Evolutionary conservation across 2,329 filamentous ascomycete species (phyloP), one percentile per base, ranked within the genome.

Genomic region (Coniochaeta sp.): DNA sequence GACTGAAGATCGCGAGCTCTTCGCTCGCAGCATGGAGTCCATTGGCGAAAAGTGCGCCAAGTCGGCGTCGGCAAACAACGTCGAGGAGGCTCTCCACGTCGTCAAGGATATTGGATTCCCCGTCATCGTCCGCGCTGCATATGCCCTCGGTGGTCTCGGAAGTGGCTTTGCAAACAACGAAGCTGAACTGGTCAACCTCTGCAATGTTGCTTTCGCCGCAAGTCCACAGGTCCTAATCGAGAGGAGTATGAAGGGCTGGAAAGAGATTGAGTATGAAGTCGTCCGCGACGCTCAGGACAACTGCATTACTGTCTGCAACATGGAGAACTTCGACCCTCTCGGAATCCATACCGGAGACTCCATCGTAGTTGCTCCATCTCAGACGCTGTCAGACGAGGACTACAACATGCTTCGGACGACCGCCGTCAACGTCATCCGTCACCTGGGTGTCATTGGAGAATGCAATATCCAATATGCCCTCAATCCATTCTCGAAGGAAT

Each of bases 181-280:
- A 67, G 75, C 84, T 1, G 87, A 99, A 74, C 81, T 98, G 50
- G 78, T 89, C 36, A 90, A 93, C 1, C 88, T 98, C 54, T 98
- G 95, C 81, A 88, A 90, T 74, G 96, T 96, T 77, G 93, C 95
- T 7, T 92, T 99, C 66, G 93, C 95, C 30, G 93, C 90, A 66
- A 96, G 91, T 71, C 95, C 95, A 9, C 95, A 99, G 73, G 91
- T 99, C 8, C 84, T 99, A 59, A 96, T 99, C 68, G 95, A 99
- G 79, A 88, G 90, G 74, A 96, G 91, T 79, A 98, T 99, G 93
- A 98, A 98, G 80, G 95, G 95, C 62, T 99, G 95, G 95, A 99
- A 99, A 76, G 95, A 99, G 76, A 96, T 98, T 64, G 95, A 99
- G 75, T 99, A 98, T 72, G 95, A 99, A 75, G 95, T 98, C 63